phyloP scores from a whole-genome alignment of 2,329 filamentous ascomycete genomes.

The Acephala macrosclerotiorum region DNA sequence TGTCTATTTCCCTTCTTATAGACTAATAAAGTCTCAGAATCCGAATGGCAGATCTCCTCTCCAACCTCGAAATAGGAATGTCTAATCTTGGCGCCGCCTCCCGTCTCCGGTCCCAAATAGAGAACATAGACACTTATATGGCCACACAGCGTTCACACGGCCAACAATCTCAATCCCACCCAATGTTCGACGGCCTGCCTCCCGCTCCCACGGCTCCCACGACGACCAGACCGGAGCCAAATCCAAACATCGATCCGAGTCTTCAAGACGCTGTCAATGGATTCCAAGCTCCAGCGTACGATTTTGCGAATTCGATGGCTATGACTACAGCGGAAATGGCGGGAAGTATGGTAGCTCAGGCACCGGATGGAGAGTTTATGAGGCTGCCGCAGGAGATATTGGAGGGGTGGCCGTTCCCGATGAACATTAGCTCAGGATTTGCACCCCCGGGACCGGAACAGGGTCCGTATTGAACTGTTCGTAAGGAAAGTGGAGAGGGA shows the following conservation, averaged over 20 bases:
- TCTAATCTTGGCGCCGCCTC: slow-evolving; percentile 48
- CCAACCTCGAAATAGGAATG: slow-evolving; percentile 51
- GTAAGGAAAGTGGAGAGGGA: background rate
- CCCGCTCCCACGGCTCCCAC: background rate
- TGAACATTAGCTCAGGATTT: slow-evolving; percentile 13
- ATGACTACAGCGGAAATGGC: background rate
- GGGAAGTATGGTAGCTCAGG: background rate
- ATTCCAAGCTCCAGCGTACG: background rate
- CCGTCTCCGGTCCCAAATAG: slow-evolving; percentile 50
- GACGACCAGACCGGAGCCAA: background rate
- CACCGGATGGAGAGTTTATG: background rate
- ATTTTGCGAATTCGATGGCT: background rate
- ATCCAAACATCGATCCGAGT: slow-evolving; percentile 12
- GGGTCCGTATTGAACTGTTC: background rate
- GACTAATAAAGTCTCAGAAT: slow-evolving; percentile 31
- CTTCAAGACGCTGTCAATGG: slow-evolving; percentile 7
- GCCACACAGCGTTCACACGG: slow-evolving; percentile 16
- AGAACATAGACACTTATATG: slow-evolving; percentile 50
- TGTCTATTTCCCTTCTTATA: background rate
- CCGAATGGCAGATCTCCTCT: slow-evolving; percentile 53
- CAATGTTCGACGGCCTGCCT: background rate
- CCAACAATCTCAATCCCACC: background rate
- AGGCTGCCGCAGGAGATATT: slow-evolving; percentile 10
- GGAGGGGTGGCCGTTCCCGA: slow-evolving; percentile 5
- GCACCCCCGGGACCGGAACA: background rate